These are phyloP conservation scores for Chalara sp. DNA, from an alignment of 2,329 filamentous ascomycete genomes.

Conservation along the genomic window DNA sequence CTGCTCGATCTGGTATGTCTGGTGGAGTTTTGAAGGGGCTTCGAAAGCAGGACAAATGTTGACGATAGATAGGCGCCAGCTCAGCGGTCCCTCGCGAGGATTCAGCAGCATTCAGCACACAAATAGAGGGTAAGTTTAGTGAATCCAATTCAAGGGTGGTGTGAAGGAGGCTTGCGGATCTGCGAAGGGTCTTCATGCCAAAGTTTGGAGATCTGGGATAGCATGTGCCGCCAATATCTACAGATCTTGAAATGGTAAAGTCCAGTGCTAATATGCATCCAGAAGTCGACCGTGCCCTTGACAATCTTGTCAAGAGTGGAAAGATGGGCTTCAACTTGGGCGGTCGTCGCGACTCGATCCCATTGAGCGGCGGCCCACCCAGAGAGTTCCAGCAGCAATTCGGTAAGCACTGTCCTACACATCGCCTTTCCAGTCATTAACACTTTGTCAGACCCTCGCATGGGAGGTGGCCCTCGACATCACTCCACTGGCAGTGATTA, in stretches of 20 bases:
- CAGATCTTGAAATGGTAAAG: slow-evolving; percentile 11
- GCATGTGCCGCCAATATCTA: background rate
- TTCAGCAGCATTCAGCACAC: slow-evolving; percentile 70
- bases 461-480: slow-evolving; percentile 59
- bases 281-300: slow-evolving; percentile 95
- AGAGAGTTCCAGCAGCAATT: slow-evolving; percentile 48
- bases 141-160: background rate
- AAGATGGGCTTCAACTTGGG: slow-evolving; percentile 64
- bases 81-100: slow-evolving; percentile 72
- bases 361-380: slow-evolving; percentile 50
- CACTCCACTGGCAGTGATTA: slow-evolving; percentile 73
- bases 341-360: slow-evolving; percentile 76
- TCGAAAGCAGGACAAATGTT: background rate
- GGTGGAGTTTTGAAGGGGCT: background rate
- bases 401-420: slow-evolving; percentile 39
- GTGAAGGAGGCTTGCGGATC: too few relatives aligned
- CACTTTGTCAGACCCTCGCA: slow-evolving; percentile 58
- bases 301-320: slow-evolving; percentile 93
- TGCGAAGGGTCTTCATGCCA: background rate
- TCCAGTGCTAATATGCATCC: slow-evolving; percentile 7
- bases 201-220: too few relatives aligned
- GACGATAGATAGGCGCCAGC: slow-evolving; percentile 56
- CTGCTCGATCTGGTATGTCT: slow-evolving; percentile 62
- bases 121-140: slow-evolving; percentile 74
- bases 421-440: background rate